These are phyloP conservation scores for Colletotrichum tamarilloi DNA, from an alignment of 2,329 filamentous ascomycete genomes.

Conservation along the genomic window DNA sequence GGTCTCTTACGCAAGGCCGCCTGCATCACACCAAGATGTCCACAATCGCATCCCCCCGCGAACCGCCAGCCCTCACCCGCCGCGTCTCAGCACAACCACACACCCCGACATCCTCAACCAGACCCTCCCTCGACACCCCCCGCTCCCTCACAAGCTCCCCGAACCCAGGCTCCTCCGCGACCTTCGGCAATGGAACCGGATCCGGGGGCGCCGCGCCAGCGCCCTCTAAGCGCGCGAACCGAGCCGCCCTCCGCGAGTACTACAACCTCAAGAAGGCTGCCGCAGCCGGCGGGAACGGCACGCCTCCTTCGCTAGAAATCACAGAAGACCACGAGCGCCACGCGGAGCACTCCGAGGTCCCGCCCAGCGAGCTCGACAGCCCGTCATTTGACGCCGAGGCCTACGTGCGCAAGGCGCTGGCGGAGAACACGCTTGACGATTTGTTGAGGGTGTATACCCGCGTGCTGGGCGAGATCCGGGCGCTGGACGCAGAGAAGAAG, in stretches of 20 bases:
- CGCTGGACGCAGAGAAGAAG: conserved; percentile 95
- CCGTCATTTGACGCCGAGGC: conserved; percentile 77
- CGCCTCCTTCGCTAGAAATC: conserved; percentile 54
- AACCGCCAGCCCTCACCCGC: conserved; percentile 68
- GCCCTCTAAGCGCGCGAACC: conserved; percentile 70
- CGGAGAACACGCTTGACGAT: conserved; percentile 73
- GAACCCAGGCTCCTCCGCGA: conserved; percentile 49
- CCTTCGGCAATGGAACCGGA: conserved; percentile 35
- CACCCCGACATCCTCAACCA: conserved; percentile 79
- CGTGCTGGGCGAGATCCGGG: conserved; percentile 83
- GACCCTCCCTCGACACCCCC: conserved; percentile 76
- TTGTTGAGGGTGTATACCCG: conserved; percentile 77
- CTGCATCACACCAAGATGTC: conserved; percentile 59
- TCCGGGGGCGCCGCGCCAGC: conserved; percentile 38
- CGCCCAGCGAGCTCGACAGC: conserved; percentile 78
- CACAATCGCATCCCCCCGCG: conserved; percentile 72
- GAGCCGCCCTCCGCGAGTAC: conserved; percentile 90
- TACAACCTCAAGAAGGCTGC: conserved; percentile 80
- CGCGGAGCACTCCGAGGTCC: conserved; percentile 63
- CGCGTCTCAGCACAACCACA: conserved; percentile 62
- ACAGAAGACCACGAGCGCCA: conserved; percentile 48
- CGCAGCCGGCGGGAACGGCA: conserved; percentile 39
- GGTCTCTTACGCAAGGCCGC: neutral
- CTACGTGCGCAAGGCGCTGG: conserved; percentile 72
- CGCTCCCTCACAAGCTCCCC: conserved; percentile 71